A percentile compares a stretch with the other conserved stretches of the same genome.
phyloP scores from a whole-genome alignment of 768 basidiomycete genomes.

The Gymnopilus junonius region DNA sequence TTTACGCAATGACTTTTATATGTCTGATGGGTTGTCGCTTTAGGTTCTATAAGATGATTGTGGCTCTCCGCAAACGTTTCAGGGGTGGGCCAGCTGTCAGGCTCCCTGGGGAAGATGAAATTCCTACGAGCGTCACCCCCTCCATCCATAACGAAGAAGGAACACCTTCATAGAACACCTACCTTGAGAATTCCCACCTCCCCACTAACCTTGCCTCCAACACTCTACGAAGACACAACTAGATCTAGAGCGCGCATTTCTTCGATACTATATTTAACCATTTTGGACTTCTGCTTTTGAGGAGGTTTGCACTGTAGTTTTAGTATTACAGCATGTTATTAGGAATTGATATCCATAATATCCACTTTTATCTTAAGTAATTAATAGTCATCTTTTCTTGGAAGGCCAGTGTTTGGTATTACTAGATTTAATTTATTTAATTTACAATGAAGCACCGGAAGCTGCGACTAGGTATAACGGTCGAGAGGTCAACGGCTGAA shows the following conservation, averaged over 20 bases:
- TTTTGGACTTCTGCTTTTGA: neutral
- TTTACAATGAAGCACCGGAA: neutral
- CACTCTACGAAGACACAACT: neutral
- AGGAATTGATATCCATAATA: conserved; percentile 3
- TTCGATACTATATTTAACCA: neutral
- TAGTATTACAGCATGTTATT: neutral
- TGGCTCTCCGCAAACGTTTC: conserved; percentile 67
- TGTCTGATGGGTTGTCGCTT: neutral
- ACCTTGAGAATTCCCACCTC: neutral
- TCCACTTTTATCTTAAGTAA: conserved; percentile 1
- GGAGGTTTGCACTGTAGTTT: conserved; percentile 1
- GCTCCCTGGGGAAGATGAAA: conserved; percentile 22
- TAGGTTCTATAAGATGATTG: conserved; percentile 81
- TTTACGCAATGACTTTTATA: neutral
- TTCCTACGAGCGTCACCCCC: conserved; percentile 7
- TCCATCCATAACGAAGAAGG: neutral
- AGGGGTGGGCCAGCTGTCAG: conserved; percentile 24
- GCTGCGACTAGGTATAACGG: neutral
- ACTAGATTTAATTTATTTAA: neutral
- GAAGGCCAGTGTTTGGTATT: neutral
- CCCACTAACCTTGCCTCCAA: neutral
- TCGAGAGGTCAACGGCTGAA: conserved; percentile 39
- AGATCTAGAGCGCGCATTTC: neutral
- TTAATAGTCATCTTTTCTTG: neutral
- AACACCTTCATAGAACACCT: neutral